A percentile compares a stretch with the other conserved stretches of the same genome.
phyloP scores from a whole-genome alignment of 768 basidiomycete genomes.

The Boletus pseudopeckii region DNA sequence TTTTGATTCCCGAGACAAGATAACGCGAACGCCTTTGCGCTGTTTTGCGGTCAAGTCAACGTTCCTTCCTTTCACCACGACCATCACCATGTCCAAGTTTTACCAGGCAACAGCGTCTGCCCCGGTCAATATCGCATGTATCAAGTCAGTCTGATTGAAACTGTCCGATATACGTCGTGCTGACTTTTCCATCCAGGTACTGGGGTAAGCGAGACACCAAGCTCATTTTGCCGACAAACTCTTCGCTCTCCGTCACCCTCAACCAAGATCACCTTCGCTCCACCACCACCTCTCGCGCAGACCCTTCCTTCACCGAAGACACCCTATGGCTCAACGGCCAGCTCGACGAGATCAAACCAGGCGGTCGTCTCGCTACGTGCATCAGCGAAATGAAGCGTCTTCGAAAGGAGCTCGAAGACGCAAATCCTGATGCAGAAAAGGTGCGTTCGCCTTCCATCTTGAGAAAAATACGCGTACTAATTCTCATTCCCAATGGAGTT shows the following conservation, averaged over 20 bases:
- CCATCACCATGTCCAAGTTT: constrained; percentile 52
- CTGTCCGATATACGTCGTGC: neutral
- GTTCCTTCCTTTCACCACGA: constrained; percentile 8
- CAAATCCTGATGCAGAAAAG: constrained; percentile 60
- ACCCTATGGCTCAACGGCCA: constrained; percentile 92
- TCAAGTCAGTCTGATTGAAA: constrained; percentile 61
- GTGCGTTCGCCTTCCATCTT: constrained; percentile 35
- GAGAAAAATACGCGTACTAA: no score
- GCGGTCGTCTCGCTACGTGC: constrained; percentile 77
- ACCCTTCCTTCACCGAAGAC: constrained; percentile 70
- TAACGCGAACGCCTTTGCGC: neutral
- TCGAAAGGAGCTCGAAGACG: constrained; percentile 71
- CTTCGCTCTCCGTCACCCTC: constrained; percentile 96
- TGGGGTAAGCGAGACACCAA: constrained; percentile 98
- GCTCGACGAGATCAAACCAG: constrained; percentile 83
- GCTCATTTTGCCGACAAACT: constrained; percentile 95
- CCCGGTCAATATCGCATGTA: constrained; percentile 97
- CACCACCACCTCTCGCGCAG: constrained; percentile 88
- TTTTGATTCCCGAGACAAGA: no score
- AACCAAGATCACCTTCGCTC: constrained; percentile 94
- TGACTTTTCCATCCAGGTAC: constrained; percentile 57
- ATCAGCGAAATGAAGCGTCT: constrained; percentile 83
- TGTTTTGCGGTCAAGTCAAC: neutral
- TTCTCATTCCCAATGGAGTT: constrained; percentile 13
- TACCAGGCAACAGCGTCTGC: constrained; percentile 85